Percentiles rank a stretch among this genome's conserved stretches.
Conservation (phyloP, 805 yeast genomes). For the Kodamaea nitidulidarum region DNA sequence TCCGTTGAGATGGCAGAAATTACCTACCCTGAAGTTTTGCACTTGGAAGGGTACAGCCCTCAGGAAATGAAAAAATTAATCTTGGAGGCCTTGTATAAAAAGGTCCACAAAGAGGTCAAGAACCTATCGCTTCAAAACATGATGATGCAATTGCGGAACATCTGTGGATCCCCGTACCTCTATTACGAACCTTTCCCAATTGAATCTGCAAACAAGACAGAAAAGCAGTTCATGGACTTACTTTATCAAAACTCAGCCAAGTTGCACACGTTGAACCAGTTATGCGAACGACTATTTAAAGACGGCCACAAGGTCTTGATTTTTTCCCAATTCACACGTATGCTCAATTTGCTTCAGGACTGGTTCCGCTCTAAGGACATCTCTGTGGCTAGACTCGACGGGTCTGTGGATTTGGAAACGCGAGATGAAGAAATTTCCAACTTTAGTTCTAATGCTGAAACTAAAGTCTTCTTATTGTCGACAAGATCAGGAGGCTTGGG, state of each 20-base stretch:
- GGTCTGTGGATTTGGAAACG: slow-evolving; percentile 60
- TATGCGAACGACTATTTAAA: slow-evolving; percentile 48
- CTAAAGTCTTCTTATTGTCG: slow-evolving; percentile 64
- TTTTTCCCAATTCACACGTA: slow-evolving; percentile 80
- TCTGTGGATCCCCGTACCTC: slow-evolving; percentile 82
- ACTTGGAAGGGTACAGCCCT: too few species aligned
- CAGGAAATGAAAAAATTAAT: slow-evolving; percentile 15
- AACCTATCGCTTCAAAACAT: slow-evolving; percentile 50
- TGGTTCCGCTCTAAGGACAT: slow-evolving; percentile 54
- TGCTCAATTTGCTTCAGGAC: slow-evolving; percentile 78
- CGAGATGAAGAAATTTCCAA: slow-evolving; percentile 59
- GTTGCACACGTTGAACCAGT: slow-evolving; percentile 61
- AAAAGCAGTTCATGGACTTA: slow-evolving; percentile 25
- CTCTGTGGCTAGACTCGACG: slow-evolving; percentile 65
- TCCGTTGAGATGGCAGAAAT: background rate
- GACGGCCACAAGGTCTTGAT: slow-evolving; percentile 67
- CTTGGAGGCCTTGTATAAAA: slow-evolving; percentile 13
- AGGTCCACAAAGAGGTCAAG: slow-evolving; percentile 25
- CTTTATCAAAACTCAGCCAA: slow-evolving; percentile 65
- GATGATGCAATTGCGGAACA: slow-evolving; percentile 79
- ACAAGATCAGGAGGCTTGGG: slow-evolving; percentile 97
- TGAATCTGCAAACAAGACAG: slow-evolving; percentile 30
- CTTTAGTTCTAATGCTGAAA: slow-evolving; percentile 34
- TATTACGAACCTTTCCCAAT: slow-evolving; percentile 72
- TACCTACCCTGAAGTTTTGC: slow-evolving; percentile 6